A percentile compares a stretch with the other conserved stretches of the same genome.
These are phyloP conservation scores for Steccherinum ochraceum DNA, from an alignment of 768 basidiomycete genomes.

Conservation along the genomic window DNA sequence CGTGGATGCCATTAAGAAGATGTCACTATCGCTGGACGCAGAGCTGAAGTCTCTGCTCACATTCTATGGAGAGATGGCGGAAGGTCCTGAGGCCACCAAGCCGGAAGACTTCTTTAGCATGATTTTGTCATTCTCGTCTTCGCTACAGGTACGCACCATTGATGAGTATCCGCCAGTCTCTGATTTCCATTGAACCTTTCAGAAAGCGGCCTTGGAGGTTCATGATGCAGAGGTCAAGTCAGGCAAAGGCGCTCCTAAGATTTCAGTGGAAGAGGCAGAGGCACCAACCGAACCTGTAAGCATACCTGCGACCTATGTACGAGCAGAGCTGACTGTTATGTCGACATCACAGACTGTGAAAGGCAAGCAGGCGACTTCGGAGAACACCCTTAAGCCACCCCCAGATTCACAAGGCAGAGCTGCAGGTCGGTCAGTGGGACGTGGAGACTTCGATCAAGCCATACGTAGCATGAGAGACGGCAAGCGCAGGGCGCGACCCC, in stretches of 20 bases:
- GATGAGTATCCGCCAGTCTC: neutral
- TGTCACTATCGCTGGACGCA: conserved; percentile 47
- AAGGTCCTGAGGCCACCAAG: conserved; percentile 56
- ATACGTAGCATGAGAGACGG: conserved; percentile 76
- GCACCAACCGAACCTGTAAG: conserved; percentile 17
- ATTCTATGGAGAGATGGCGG: conserved; percentile 77
- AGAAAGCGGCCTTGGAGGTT: conserved; percentile 72
- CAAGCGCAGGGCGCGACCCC: conserved; percentile 42
- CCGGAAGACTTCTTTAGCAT: conserved; percentile 80
- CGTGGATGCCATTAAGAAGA: conserved; percentile 60
- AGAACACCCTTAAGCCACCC: conserved; percentile 22
- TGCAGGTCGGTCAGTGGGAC: conserved; percentile 50
- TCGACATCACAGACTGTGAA: conserved; percentile 42
- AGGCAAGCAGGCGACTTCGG: conserved; percentile 11
- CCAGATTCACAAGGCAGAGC: conserved; percentile 36
- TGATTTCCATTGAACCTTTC: neutral
- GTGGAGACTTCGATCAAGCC: conserved; percentile 79
- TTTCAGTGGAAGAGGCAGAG: conserved; percentile 11
- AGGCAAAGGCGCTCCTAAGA: too few species aligned
- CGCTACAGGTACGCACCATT: conserved; percentile 48
- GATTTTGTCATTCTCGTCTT: conserved; percentile 68
- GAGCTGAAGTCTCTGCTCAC: conserved; percentile 55
- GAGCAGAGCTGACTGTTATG: neutral
- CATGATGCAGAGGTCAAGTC: conserved; percentile 41
- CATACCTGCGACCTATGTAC: neutral